A percentile compares a stretch with the other conserved stretches of the same genome.
These are phyloP conservation scores for Thielaviopsis ethacetica DNA, from an alignment of 2,329 filamentous ascomycete genomes.

Conservation along the genomic window DNA sequence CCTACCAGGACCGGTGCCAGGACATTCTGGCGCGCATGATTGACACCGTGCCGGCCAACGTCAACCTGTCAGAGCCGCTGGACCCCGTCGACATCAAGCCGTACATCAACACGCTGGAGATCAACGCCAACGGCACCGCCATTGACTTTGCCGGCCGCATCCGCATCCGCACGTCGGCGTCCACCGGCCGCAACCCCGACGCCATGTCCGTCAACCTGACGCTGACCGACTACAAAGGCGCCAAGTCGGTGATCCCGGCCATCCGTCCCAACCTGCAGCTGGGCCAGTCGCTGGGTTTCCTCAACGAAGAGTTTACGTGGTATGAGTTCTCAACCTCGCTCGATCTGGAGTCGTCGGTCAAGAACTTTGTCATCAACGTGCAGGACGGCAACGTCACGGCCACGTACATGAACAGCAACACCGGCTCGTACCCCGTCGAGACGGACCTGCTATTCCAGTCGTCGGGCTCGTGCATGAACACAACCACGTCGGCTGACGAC, in stretches of 20 bases:
- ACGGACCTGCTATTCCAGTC: constrained; percentile 17
- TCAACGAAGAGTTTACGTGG: constrained; percentile 17
- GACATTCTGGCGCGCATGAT: constrained; percentile 21
- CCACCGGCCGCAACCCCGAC: constrained; percentile 13
- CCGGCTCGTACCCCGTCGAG: constrained; percentile 17
- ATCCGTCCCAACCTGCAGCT: not conserved
- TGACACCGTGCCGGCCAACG: constrained; percentile 19
- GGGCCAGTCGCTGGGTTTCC: constrained; percentile 15
- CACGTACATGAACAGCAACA: constrained; percentile 16
- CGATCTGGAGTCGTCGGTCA: constrained; percentile 16
- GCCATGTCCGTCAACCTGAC: constrained; percentile 16
- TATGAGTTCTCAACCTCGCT: constrained; percentile 18
- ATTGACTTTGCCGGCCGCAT: constrained; percentile 17
- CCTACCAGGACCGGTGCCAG: constrained; percentile 22
- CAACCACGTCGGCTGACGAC: not conserved
- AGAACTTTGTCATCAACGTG: constrained; percentile 19
- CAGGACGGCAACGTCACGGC: constrained; percentile 15
- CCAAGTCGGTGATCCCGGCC: constrained; percentile 3
- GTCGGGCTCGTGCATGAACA: constrained; percentile 16
- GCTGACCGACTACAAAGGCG: constrained; percentile 14
- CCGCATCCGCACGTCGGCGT: constrained; percentile 14
- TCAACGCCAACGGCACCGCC: constrained; percentile 15
- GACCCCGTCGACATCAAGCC: constrained; percentile 19
- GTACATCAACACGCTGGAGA: constrained; percentile 16
- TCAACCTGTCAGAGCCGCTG: constrained; percentile 18